These are phyloP conservation scores for Rickenella mellea DNA, from an alignment of 768 basidiomycete genomes.

Conservation along the genomic window DNA sequence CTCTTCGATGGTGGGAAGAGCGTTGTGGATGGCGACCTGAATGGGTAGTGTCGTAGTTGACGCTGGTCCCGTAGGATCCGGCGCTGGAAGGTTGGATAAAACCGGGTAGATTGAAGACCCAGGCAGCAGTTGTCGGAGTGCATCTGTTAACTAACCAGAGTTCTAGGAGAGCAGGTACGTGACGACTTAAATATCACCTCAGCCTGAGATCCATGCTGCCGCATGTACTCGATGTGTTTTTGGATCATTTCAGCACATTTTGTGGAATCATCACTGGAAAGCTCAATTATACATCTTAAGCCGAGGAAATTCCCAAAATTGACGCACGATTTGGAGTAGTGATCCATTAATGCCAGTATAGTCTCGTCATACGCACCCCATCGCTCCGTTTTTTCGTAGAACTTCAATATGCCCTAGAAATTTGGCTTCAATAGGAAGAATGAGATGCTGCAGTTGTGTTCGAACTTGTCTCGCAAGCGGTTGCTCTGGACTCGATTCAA, in stretches of 20 bases:
- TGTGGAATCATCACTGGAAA: slow-evolving; percentile 52
- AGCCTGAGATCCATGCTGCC: slow-evolving; percentile 48
- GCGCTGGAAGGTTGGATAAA: slow-evolving; percentile 58
- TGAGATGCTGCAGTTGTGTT: slow-evolving; percentile 10
- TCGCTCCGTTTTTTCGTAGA: slow-evolving; percentile 55
- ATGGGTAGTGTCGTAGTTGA: slow-evolving; percentile 45
- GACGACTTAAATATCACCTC: slow-evolving; percentile 43
- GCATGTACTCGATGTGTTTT: slow-evolving; percentile 56
- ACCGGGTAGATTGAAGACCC: slow-evolving; percentile 54
- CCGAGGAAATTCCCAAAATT: background rate
- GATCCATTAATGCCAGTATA: slow-evolving; percentile 45
- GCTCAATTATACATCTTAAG: background rate
- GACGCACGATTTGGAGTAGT: slow-evolving; percentile 51
- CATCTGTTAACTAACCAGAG: slow-evolving; percentile 46
- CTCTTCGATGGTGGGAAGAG: slow-evolving; percentile 65
- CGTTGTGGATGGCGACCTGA: slow-evolving; percentile 59
- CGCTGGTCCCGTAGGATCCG: slow-evolving; percentile 68
- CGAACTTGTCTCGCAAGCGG: slow-evolving; percentile 51
- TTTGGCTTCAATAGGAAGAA: slow-evolving; percentile 1
- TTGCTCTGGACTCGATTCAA: slow-evolving; percentile 55
- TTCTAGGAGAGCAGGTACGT: background rate
- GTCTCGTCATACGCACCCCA: slow-evolving; percentile 50
- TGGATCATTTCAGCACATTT: slow-evolving; percentile 81
- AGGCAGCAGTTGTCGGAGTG: slow-evolving; percentile 65
- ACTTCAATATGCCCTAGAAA: slow-evolving; percentile 56